Evolutionary conservation across 2,329 filamentous ascomycete genomes (phyloP), one percentile per base, ranked within the genome.

Genomic region (Ophiostoma sp.): DNA sequence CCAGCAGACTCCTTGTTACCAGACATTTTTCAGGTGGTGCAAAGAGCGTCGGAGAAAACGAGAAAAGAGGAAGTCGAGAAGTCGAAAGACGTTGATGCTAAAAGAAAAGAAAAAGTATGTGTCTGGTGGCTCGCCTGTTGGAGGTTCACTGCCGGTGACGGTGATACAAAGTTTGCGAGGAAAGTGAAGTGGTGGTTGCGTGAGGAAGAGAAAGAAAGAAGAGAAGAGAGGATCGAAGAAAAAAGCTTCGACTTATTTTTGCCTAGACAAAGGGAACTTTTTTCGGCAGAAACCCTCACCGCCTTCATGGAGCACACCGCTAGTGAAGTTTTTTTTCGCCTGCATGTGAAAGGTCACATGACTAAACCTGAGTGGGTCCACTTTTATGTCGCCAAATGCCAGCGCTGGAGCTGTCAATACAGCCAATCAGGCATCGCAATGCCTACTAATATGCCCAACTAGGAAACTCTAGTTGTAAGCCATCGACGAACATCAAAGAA

Each of bases 81-180:
- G 50, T 28, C 50, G 50, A 55, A 61, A 55, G 45, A 39, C 22
- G 63, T 63, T 55, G 42, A 31, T 72, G 57, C 57, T 66, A 66
- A 39, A 70, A n/a, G 42, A 48, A 64, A 33, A 50, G 50, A 36
- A 55, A n/a, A 19, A 61, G 28, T n/a, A 3, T n/a, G 39, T 61
- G 61, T 75, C 72, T 45, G 28, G 31, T 76, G 75, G 75, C 75
- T 76, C 75, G 75, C 75, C 75, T 76, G 75, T 64, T 63, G 45
- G 66, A 76, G 75, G 75, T 76, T 76, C 75, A 76, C 75, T 75
- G 75, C 75, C 75, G 59, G 22, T 73, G 9, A 55, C 50, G 50
- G 50, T 55, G 50, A 64, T 70, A 11, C 31, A 50, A 33, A 33
- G 48, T 36, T 55, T 45, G 45, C 45, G 50, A 15, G 12, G 7